phyloP scores from a whole-genome alignment of 257 asterid genomes.

The Verbena officinalis region DNA sequence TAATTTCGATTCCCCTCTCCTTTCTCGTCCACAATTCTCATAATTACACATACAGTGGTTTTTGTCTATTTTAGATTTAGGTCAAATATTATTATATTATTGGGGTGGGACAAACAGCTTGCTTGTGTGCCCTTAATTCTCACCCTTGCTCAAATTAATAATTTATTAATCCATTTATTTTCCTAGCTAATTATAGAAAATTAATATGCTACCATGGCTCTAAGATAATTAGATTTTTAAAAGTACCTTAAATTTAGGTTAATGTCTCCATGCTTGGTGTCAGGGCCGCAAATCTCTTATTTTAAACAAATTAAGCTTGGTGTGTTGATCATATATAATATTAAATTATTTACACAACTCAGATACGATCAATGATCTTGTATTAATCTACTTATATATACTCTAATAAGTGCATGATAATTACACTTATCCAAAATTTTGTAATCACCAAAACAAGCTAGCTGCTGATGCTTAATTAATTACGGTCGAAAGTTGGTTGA shows the following conservation, averaged over 20 bases:
- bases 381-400: slow-evolving; percentile 8
- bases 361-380: neutral
- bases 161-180: slow-evolving; percentile 13
- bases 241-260: slow-evolving; percentile 36
- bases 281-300: slow-evolving; percentile 20
- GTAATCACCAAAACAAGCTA: slow-evolving; percentile 21
- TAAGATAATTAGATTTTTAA: slow-evolving; percentile 18
- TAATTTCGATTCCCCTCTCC: too few relatives aligned
- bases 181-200: slow-evolving; percentile 15
- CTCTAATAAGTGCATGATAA: slow-evolving; percentile 9
- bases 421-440: slow-evolving; percentile 26
- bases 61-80: slow-evolving; percentile 12
- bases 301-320: slow-evolving; percentile 9
- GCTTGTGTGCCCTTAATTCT: slow-evolving; percentile 25
- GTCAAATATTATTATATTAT: slow-evolving; percentile 49
- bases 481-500: slow-evolving; percentile 45
- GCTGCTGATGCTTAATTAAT: slow-evolving; percentile 33
- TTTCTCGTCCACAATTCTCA: slow-evolving; percentile 11
- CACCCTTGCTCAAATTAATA: neutral
- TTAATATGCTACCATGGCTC: neutral
- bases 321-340: slow-evolving; percentile 3
- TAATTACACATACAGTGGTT: slow-evolving; percentile 16
- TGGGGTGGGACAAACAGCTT: neutral
- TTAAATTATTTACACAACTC: neutral
- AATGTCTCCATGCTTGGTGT: slow-evolving; percentile 43